Percentiles rank a stretch among this genome's conserved stretches.
Evolutionary conservation across 371 early-diverging fungal species (phyloP).

Genomic region (Mortierella sp.): DNA sequence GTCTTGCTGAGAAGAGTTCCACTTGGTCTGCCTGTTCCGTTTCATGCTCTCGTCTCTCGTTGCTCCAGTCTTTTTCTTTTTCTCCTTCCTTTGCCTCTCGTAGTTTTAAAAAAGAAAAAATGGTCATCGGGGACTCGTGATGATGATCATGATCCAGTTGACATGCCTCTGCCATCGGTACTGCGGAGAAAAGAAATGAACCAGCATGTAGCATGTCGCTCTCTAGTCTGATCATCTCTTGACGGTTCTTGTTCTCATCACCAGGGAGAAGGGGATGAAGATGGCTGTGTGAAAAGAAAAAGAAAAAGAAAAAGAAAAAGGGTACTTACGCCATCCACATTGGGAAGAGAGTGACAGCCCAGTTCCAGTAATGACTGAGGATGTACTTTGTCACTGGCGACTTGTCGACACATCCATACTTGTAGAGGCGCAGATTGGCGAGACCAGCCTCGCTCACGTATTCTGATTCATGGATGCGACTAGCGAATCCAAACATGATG

Average conservation of each 20-base stretch:
- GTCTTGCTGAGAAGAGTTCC: too few relatives aligned
- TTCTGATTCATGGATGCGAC: constrained; percentile 54
- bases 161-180: too few relatives aligned
- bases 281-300: not conserved
- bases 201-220: too few relatives aligned
- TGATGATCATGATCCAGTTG: too few relatives aligned
- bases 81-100: too few relatives aligned
- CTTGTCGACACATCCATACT: constrained; percentile 85
- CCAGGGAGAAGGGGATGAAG: not conserved
- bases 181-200: not conserved
- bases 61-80: too few relatives aligned
- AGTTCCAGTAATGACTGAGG: constrained; percentile 90
- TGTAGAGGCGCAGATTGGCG: constrained; percentile 82
- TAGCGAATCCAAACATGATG: constrained; percentile 50
- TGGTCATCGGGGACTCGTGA: too few relatives aligned
- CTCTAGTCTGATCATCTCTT: too few relatives aligned
- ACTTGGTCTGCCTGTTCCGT: too few relatives aligned
- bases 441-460: constrained; percentile 72
- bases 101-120: not conserved
- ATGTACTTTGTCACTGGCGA: constrained; percentile 87
- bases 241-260: too few relatives aligned
- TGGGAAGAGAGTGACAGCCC: constrained; percentile 89
- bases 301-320: constrained; percentile 4
- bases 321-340: constrained; percentile 90
- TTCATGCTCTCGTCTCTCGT: too few relatives aligned